Conservation (phyloP, 306 rosid species). For the Mimosa pudica region DNA sequence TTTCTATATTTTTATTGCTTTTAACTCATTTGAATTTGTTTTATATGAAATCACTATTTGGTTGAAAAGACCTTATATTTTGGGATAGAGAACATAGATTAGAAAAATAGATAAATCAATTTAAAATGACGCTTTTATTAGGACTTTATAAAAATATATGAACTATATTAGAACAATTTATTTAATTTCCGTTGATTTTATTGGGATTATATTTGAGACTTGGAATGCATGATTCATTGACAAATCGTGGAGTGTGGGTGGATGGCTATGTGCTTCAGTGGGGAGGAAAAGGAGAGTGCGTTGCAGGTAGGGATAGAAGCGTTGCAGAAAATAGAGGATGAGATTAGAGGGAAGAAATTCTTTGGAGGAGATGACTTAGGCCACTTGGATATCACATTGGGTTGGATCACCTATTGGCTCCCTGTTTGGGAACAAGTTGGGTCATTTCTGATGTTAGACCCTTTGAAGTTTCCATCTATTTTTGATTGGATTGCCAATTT, state of each 20-base stretch:
- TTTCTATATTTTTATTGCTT: no score
- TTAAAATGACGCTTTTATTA: no score
- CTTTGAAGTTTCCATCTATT: conserved; percentile 39
- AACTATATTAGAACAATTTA: no score
- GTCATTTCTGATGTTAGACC: conserved; percentile 40
- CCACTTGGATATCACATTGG: conserved; percentile 54
- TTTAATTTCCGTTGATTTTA: background rate
- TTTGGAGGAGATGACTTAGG: conserved; percentile 48
- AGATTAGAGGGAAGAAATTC: conserved; percentile 34
- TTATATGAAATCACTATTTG: no score
- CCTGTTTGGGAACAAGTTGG: conserved; percentile 15
- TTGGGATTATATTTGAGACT: background rate
- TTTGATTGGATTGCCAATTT: conserved; percentile 43
- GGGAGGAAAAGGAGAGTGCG: conserved; percentile 41
- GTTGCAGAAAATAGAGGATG: conserved; percentile 48
- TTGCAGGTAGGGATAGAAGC: conserved; percentile 41
- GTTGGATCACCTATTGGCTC: conserved; percentile 48
- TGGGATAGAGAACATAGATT: no score
- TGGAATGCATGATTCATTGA: background rate
- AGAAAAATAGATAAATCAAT: no score
- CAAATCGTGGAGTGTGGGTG: conserved; percentile 23
- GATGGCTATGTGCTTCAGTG: conserved; percentile 33
- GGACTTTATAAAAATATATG: no score
- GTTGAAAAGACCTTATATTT: no score
- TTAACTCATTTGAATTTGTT: no score